Conservation (phyloP, 2,329 filamentous ascomycete species). For the Davidsoniella neocaledoniae region DNA sequence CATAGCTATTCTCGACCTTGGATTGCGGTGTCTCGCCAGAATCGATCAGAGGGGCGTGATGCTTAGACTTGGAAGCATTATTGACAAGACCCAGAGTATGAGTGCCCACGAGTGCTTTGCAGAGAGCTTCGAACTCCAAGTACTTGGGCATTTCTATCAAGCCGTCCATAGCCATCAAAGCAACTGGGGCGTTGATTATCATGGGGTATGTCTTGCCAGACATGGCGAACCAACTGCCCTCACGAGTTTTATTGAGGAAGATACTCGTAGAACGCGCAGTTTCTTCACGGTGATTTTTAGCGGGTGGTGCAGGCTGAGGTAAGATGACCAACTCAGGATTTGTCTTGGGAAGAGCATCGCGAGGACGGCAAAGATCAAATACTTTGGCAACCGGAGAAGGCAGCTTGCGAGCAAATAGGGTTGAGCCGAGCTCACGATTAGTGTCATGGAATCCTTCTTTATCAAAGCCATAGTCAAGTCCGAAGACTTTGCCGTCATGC, state of each 20-base stretch:
- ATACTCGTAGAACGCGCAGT: slow-evolving; percentile 46
- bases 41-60: slow-evolving; percentile 24
- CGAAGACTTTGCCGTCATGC: slow-evolving; percentile 70
- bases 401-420: slow-evolving; percentile 52
- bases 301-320: slow-evolving; percentile 61
- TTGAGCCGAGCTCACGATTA: slow-evolving; percentile 24
- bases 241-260: slow-evolving; percentile 72
- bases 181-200: slow-evolving; percentile 49
- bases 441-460: slow-evolving; percentile 20
- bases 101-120: slow-evolving; percentile 51
- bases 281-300: slow-evolving; percentile 30
- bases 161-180: slow-evolving; percentile 26
- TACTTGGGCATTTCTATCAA: slow-evolving; percentile 28
- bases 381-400: slow-evolving; percentile 68
- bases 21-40: slow-evolving; percentile 16
- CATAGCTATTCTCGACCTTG: slow-evolving; percentile 16
- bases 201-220: slow-evolving; percentile 76
- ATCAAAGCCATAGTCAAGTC: slow-evolving; percentile 47
- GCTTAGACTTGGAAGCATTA: slow-evolving; percentile 17
- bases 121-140: slow-evolving; percentile 27
- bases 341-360: slow-evolving; percentile 41
- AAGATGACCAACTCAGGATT: slow-evolving; percentile 69
- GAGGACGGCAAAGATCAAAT: slow-evolving; percentile 70
- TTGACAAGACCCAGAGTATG: slow-evolving; percentile 38
- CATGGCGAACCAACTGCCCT: slow-evolving; percentile 87